Evolutionary conservation across 2,329 filamentous ascomycete genomes (phyloP), one percentile per base, ranked within the genome.

Genomic region (Purpureocillium takamizusanense): DNA sequence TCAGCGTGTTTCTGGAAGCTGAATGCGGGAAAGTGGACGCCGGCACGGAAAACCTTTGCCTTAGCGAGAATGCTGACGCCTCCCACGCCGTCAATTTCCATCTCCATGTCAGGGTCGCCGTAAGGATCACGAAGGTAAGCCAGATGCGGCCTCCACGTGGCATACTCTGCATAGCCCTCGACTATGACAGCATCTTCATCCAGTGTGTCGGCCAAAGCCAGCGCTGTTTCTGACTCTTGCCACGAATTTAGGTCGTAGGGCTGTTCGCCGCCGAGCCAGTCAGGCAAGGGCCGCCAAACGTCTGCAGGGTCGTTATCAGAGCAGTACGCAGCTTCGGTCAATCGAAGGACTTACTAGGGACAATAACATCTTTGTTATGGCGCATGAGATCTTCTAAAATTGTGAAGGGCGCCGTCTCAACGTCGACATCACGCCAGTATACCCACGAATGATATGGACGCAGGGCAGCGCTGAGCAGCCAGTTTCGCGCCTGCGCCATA

Each of bases 171-270:
- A 56, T 98, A 98, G 14, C 92, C 92, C 63, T 98, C 92, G 4
- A 98, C 92, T 62, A 98, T 98, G 30, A 98, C 92, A 4, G 92
- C 92, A 58, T 98, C 92, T 59, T 98, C 92, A 48, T 98, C 92
- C 4, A 98, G 73, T 0, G 88, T 95, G 47, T 98, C 90, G 10
- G 92, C 92, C 29, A 98, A 73, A 8, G 87, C 86, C 37, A 98
- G 71, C 0, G 92, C 92, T 1, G 92, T 98, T 56, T 98, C 94
- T 0, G 92, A 98, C 62, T 98, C 92, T 62, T 98, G 92, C 92
- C 92, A 98, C 13, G 90, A 97, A 61, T 98, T 98, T 51, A 98
- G 63, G 63, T 98, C 92, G 60, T 98, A 98, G 2, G 92, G 92
- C 59, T 98, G 92, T 60, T 98, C 92, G 52, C 92, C 94, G 33